Evolutionary conservation across 805 yeast genomes (phyloP).

Genomic region (Blastobotrys muscicola): DNA sequence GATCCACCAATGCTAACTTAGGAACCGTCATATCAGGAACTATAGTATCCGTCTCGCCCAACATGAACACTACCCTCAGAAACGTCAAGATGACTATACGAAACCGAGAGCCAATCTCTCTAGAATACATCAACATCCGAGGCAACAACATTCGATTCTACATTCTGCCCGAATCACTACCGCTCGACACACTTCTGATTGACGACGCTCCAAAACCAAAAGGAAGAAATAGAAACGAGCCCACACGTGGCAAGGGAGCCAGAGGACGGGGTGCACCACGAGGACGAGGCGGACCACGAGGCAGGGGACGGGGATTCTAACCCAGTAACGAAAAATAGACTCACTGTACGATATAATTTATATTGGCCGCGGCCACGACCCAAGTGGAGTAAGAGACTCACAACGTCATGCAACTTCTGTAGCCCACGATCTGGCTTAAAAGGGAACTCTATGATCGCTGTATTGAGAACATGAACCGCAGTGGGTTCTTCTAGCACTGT

Average conservation of each 20-base stretch:
- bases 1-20: constrained; percentile 10
- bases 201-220: constrained; percentile 37
- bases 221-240: constrained; percentile 5
- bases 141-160: constrained; percentile 85
- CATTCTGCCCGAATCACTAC: constrained; percentile 75
- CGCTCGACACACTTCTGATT: constrained; percentile 41
- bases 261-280: constrained; percentile 3
- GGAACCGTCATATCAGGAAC: constrained; percentile 73
- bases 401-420: too few species aligned
- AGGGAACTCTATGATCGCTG: too few species aligned
- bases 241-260: constrained; percentile 1
- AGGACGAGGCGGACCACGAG: constrained; percentile 4
- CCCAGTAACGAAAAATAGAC: not conserved
- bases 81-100: constrained; percentile 71
- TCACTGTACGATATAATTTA: constrained; percentile 1
- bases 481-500: too few species aligned
- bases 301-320: constrained; percentile 5
- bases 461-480: too few species aligned
- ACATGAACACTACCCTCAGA: constrained; percentile 79
- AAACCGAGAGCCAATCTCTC: constrained; percentile 54
- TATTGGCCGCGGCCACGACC: not conserved
- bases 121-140: constrained; percentile 75
- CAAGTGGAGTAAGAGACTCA: too few species aligned
- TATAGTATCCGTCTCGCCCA: constrained; percentile 73
- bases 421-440: too few species aligned